Percentiles rank a stretch among this genome's conserved stretches.
Evolutionary conservation across 371 early-diverging fungal species (phyloP).

Genomic region (Amoeboaphelidium protococcarum): DNA sequence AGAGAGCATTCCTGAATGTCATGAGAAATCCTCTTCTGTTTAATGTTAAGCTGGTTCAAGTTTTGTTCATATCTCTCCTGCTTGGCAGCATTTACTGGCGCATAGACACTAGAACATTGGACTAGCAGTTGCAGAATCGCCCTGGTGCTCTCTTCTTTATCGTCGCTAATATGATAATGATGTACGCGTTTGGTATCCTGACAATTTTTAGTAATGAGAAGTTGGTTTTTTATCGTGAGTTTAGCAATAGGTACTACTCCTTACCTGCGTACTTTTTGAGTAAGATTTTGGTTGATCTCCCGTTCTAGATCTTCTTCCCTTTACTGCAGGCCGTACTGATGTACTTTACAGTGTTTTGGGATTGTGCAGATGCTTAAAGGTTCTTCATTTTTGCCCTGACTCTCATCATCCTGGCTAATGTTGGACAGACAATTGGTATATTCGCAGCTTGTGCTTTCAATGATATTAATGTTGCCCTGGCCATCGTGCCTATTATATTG

Average conservation of each 20-base stretch:
- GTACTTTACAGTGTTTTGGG: conserved; percentile 25
- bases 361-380: conserved; percentile 11
- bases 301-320: background rate
- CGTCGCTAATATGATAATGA: background rate
- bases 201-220: background rate
- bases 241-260: background rate
- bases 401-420: background rate
- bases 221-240: background rate
- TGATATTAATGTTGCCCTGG: conserved; percentile 4
- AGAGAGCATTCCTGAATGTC: background rate
- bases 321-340: conserved; percentile 13
- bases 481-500: background rate
- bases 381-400: conserved; percentile 16
- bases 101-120: background rate
- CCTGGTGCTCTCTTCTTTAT: background rate
- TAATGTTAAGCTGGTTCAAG: background rate
- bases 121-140: background rate
- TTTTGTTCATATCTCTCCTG: background rate
- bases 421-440: conserved; percentile 14
- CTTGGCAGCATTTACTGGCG: background rate
- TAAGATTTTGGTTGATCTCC: conserved; percentile 16
- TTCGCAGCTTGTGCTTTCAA: conserved; percentile 18
- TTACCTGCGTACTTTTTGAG: background rate
- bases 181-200: background rate
- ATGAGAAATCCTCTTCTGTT: background rate